These are phyloP conservation scores for Aspergillus sp. DNA, from an alignment of 2,329 filamentous ascomycete genomes.

Conservation along the genomic window DNA sequence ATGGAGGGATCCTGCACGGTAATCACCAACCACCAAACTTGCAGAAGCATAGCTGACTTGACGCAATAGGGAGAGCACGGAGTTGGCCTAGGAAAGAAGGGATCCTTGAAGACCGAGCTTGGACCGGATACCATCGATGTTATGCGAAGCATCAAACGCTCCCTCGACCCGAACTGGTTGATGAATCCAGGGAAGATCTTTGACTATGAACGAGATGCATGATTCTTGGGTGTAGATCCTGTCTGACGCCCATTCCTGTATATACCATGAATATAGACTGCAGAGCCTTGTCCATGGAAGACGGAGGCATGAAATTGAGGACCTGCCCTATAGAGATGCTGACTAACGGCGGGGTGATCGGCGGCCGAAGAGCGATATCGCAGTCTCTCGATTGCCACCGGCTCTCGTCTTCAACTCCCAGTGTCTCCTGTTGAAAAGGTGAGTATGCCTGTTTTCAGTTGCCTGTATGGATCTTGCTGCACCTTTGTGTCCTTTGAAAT, in stretches of 20 bases:
- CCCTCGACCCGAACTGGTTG: conserved; percentile 76
- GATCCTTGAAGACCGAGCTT: conserved; percentile 66
- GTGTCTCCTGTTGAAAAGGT: conserved; percentile 11
- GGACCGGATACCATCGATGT: conserved; percentile 70
- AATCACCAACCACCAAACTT: conserved; percentile 8
- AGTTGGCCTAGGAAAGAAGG: conserved; percentile 78
- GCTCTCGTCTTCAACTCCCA: conserved; percentile 10
- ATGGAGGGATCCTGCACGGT: conserved; percentile 88
- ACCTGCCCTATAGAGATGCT: conserved; percentile 6
- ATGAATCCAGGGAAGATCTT: conserved; percentile 92
- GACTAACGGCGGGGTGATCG: conserved; percentile 17
- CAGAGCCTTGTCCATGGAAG: background rate
- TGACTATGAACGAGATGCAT: conserved; percentile 41
- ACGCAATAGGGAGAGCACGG: conserved; percentile 62
- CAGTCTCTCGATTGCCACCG: conserved; percentile 15
- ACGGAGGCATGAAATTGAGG: background rate
- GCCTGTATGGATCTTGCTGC: too few relatives aligned
- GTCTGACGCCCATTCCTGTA: background rate
- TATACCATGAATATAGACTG: too few relatives aligned
- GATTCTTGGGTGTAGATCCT: conserved; percentile 1
- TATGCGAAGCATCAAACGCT: conserved; percentile 75
- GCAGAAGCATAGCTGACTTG: conserved; percentile 5
- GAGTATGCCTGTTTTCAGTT: conserved; percentile 10
- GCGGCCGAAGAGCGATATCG: conserved; percentile 23
- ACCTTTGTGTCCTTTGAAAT: too few relatives aligned